Percentiles rank a stretch among this genome's conserved stretches.
Conservation (phyloP, 164 flowering plant species). For the Cinnamomum chago region DNA sequence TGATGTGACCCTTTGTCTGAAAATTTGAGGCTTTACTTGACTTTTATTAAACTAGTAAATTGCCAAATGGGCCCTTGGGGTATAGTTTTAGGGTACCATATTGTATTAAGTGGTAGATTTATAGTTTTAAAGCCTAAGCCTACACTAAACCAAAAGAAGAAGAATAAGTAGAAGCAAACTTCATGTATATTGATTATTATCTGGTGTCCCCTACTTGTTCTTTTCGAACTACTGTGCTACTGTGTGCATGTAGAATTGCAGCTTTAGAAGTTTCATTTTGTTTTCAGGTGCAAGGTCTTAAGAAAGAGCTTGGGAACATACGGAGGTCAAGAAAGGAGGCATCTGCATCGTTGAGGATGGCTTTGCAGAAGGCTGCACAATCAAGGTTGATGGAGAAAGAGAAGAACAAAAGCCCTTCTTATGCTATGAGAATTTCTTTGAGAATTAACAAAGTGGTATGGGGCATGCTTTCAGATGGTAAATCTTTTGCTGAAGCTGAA, state of each 20-base stretch:
- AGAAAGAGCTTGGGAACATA: constrained; percentile 62
- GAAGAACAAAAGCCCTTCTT: constrained; percentile 95
- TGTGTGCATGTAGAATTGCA: neutral
- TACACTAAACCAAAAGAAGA: too few relatives aligned
- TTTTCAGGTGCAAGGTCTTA: constrained; percentile 74
- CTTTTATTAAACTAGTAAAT: too few relatives aligned
- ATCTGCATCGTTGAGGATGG: constrained; percentile 68
- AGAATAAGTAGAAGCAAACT: neutral
- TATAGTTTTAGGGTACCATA: too few relatives aligned
- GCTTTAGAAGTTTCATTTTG: neutral
- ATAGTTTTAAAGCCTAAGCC: too few relatives aligned
- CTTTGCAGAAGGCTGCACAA: constrained; percentile 94
- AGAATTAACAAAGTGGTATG: constrained; percentile 93
- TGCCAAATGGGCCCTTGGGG: too few relatives aligned
- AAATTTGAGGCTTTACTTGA: too few relatives aligned
- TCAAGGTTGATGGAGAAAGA: constrained; percentile 92
- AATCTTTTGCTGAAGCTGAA: constrained; percentile 98
- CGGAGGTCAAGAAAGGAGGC: constrained; percentile 78
- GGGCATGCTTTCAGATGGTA: constrained; percentile 97
- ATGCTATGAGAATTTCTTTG: constrained; percentile 96
- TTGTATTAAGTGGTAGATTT: too few relatives aligned
- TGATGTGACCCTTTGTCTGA: too few relatives aligned
- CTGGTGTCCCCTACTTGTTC: neutral
- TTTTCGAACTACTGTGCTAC: neutral
- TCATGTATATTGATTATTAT: neutral